phyloP scores from a whole-genome alignment of 164 flowering plant genomes.

The Macadamia integrifolia region DNA sequence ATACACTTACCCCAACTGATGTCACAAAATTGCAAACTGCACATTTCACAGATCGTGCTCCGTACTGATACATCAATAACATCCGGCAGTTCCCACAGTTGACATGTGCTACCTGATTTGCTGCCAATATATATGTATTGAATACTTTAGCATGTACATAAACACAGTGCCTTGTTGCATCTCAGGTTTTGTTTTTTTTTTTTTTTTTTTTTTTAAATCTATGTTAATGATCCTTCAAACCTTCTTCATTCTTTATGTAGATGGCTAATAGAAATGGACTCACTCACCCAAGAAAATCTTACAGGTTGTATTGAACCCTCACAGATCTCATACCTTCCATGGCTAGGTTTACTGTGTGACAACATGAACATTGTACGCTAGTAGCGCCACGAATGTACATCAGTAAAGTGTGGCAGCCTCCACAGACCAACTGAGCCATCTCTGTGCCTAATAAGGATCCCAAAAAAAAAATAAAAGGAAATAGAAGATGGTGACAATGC shows the following conservation, averaged over 20 bases:
- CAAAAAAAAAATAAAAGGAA: not conserved
- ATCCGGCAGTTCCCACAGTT: conserved; percentile 86
- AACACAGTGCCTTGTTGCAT: not conserved
- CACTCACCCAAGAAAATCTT: not conserved
- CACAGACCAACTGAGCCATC: conserved; percentile 92
- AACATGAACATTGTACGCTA: conserved; percentile 89
- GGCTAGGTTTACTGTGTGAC: conserved; percentile 86
- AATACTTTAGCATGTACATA: not conserved
- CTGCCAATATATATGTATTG: conserved; percentile 31
- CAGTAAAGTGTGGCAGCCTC: conserved; percentile 82
- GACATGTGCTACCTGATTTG: conserved; percentile 91
- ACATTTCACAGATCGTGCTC: conserved; percentile 91
- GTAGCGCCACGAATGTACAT: conserved; percentile 96
- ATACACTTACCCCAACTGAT: conserved; percentile 63
- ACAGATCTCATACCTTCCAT: conserved; percentile 53
- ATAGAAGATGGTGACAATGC: not conserved
- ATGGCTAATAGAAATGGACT: no score
- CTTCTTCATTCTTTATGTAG: not conserved
- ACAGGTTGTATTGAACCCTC: not conserved
- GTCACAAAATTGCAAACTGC: conserved; percentile 92
- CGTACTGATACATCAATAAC: conserved; percentile 88
- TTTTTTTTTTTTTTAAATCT: not conserved
- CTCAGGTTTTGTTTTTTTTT: no score
- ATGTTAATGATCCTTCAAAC: not conserved
- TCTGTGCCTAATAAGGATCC: conserved; percentile 57